Percentiles rank a stretch among this genome's conserved stretches.
phyloP scores from a whole-genome alignment of 2,329 filamentous ascomycete species.

The Venturia effusa region DNA sequence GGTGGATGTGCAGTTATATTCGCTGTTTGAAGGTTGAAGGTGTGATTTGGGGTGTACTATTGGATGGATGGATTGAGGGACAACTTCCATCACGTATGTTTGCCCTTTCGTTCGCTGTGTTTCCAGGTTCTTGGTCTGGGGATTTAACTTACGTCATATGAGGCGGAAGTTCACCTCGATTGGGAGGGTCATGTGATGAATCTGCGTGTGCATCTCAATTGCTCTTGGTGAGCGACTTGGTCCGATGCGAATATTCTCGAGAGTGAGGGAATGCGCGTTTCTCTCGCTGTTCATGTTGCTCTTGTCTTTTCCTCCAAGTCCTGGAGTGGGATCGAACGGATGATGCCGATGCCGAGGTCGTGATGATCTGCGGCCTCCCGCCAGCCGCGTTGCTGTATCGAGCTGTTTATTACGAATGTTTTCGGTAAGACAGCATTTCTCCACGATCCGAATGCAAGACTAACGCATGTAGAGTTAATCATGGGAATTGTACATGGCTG shows the following conservation, averaged over 20 bases:
- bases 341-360: not conserved
- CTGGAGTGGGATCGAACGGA: not conserved
- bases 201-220: not conserved
- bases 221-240: not conserved
- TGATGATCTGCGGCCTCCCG: not conserved
- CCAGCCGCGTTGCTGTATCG: not conserved
- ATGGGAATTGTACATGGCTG: not conserved
- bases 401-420: not conserved
- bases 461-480: not conserved
- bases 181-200: not conserved
- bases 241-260: not conserved
- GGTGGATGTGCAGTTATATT: not conserved
- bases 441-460: not conserved
- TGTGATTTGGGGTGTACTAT: not conserved
- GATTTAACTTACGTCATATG: not conserved
- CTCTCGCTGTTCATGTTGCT: not conserved
- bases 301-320: not conserved
- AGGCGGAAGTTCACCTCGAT: not conserved
- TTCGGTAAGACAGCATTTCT: not conserved
- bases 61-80: not conserved
- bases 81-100: no score
- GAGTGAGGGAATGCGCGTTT: not conserved
- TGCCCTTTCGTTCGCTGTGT: not conserved
- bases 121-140: not conserved
- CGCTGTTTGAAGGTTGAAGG: not conserved